Evolutionary conservation across 2,329 filamentous ascomycete species (phyloP).

Genomic region (Fusarium fujikuroi): DNA sequence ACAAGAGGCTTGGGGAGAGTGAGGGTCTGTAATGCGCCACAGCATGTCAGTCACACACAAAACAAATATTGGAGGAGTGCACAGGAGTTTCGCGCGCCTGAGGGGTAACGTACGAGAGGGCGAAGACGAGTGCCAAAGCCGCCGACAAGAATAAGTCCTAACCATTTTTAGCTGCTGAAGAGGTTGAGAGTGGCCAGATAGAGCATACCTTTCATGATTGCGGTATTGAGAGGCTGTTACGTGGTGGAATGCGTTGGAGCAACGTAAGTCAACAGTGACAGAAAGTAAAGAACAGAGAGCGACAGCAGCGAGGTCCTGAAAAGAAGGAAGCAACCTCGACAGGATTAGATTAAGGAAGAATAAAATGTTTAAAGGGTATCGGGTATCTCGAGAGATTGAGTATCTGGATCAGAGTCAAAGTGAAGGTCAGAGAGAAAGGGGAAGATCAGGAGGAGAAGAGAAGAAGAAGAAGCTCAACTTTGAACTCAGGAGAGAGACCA

Average conservation of each 20-base stretch:
- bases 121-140: slow-evolving; percentile 98
- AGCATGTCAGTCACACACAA: slow-evolving; percentile 36
- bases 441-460: slow-evolving; percentile 12
- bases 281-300: slow-evolving; percentile 37
- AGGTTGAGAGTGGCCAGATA: background rate
- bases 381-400: slow-evolving; percentile 38
- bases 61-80: slow-evolving; percentile 8
- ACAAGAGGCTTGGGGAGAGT: slow-evolving; percentile 97
- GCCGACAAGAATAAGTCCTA: slow-evolving; percentile 98
- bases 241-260: slow-evolving; percentile 32
- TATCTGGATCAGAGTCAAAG: slow-evolving; percentile 24
- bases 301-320: slow-evolving; percentile 39
- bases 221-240: slow-evolving; percentile 35
- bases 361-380: slow-evolving; percentile 15
- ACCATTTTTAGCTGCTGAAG: slow-evolving; percentile 32
- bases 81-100: slow-evolving; percentile 22
- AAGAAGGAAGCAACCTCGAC: slow-evolving; percentile 40
- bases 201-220: slow-evolving; percentile 53
- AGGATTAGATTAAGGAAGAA: slow-evolving; percentile 42
- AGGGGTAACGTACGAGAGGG: slow-evolving; percentile 78
- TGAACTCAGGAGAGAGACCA: slow-evolving; percentile 40
- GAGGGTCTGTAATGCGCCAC: slow-evolving; percentile 73
- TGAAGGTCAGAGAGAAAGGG: slow-evolving; percentile 29
- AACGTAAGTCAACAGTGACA: slow-evolving; percentile 27
- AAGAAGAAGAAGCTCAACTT: slow-evolving; percentile 28